Evolutionary conservation across 2,329 filamentous ascomycete genomes (phyloP).

Genomic region (Aspergillus sp.): DNA sequence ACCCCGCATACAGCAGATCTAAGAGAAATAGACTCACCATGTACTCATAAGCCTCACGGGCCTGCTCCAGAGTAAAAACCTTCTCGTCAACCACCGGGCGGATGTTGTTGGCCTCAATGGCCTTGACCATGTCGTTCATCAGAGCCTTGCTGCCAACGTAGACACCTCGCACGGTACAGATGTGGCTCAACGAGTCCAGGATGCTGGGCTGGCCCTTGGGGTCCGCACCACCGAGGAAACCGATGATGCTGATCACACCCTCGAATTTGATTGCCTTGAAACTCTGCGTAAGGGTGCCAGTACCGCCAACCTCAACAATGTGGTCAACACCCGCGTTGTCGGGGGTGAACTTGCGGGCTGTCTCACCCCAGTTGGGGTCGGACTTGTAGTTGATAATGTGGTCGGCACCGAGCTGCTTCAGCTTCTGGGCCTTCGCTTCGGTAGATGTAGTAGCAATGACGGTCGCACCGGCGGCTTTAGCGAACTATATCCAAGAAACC

Average conservation of each 20-base stretch:
- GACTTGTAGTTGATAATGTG: conserved; percentile 57
- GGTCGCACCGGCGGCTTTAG: conserved; percentile 45
- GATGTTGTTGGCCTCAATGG: conserved; percentile 54
- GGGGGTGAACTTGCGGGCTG: conserved; percentile 47
- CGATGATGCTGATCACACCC: conserved; percentile 51
- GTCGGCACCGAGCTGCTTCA: conserved; percentile 52
- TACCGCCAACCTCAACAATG: conserved; percentile 60
- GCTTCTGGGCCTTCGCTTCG: conserved; percentile 46
- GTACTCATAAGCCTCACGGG: conserved; percentile 50
- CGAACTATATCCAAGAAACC: conserved; percentile 28
- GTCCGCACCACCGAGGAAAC: conserved; percentile 48
- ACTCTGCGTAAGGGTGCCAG: conserved; percentile 52
- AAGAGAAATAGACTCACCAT: conserved; percentile 31
- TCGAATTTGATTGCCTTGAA: conserved; percentile 50
- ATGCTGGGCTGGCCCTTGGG: conserved; percentile 45
- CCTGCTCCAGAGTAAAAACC: conserved; percentile 48
- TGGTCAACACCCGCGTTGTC: conserved; percentile 53
- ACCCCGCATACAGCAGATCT: not conserved
- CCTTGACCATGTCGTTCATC: conserved; percentile 54
- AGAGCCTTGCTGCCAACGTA: conserved; percentile 50
- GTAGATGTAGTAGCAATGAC: conserved; percentile 57
- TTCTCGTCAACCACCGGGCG: conserved; percentile 54
- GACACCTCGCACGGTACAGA: conserved; percentile 53
- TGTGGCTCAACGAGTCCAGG: conserved; percentile 44
- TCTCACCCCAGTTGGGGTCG: conserved; percentile 53